Percentiles rank a stretch among this genome's conserved stretches.
phyloP scores from a whole-genome alignment of 495 filamentous ascomycete genomes.

The Penicillium psychrofluorescens region DNA sequence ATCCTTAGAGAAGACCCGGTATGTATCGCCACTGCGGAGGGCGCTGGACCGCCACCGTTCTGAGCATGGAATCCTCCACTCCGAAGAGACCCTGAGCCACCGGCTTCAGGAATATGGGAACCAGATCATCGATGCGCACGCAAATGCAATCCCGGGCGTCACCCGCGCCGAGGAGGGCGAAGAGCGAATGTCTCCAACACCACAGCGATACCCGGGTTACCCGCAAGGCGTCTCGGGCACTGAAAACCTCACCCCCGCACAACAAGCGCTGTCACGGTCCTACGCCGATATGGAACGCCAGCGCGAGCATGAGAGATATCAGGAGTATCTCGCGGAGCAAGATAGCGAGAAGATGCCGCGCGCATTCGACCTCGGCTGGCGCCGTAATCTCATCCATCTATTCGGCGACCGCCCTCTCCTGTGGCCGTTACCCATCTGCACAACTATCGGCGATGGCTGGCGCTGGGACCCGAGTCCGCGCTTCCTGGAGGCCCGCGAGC shows the following conservation, averaged over 20 bases:
- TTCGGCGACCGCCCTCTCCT: slow-evolving; percentile 65
- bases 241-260: slow-evolving; percentile 28
- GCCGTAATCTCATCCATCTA: slow-evolving; percentile 70
- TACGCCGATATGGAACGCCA: slow-evolving; percentile 68
- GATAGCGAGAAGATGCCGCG: slow-evolving; percentile 80
- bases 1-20: slow-evolving; percentile 87
- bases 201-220: slow-evolving; percentile 16
- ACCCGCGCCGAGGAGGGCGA: slow-evolving; percentile 77
- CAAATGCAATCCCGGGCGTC: slow-evolving; percentile 73
- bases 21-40: slow-evolving; percentile 70
- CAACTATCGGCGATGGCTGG: slow-evolving; percentile 89
- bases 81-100: slow-evolving; percentile 53
- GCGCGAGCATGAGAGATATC: slow-evolving; percentile 67
- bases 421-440: slow-evolving; percentile 78
- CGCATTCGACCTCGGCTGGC: slow-evolving; percentile 84
- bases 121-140: slow-evolving; percentile 72
- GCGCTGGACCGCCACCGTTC: slow-evolving; percentile 55
- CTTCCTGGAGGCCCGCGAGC: slow-evolving; percentile 62
- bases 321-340: slow-evolving; percentile 81
- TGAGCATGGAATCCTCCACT: slow-evolving; percentile 25
- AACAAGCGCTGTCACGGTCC: slow-evolving; percentile 45
- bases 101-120: slow-evolving; percentile 60
- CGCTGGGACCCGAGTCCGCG: slow-evolving; percentile 75
- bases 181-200: slow-evolving; percentile 31
- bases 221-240: slow-evolving; percentile 1